Percentiles rank a stretch among this genome's conserved stretches.
These are phyloP conservation scores for Dothideomycetes sp. DNA, from an alignment of 2,329 filamentous ascomycete genomes.

Conservation along the genomic window DNA sequence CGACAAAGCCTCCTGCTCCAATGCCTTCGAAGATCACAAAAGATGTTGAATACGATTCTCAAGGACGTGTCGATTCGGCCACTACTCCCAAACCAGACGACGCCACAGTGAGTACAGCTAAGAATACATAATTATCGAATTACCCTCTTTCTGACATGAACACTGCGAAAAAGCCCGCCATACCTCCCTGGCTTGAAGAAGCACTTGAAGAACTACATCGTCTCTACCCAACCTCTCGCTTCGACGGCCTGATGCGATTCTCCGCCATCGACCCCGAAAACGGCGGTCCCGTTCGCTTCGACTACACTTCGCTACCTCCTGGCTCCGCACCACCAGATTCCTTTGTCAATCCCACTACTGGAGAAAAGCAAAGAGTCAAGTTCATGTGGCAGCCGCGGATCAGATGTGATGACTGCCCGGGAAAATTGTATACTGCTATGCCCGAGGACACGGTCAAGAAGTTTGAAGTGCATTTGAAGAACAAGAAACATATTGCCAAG, in stretches of 20 bases:
- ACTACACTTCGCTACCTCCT: slow-evolving; percentile 28
- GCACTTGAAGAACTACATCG: slow-evolving; percentile 64
- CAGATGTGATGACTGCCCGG: slow-evolving; percentile 82
- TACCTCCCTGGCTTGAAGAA: slow-evolving; percentile 73
- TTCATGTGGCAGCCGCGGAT: slow-evolving; percentile 84
- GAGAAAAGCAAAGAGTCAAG: slow-evolving; percentile 47
- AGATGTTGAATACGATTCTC: slow-evolving; percentile 22
- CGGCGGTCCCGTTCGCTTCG: slow-evolving; percentile 51
- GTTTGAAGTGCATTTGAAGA: slow-evolving; percentile 87
- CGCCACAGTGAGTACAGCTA: slow-evolving; percentile 49
- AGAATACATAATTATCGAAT: slow-evolving; percentile 20
- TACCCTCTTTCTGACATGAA: slow-evolving; percentile 10
- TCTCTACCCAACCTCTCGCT: slow-evolving; percentile 68
- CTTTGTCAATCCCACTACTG: slow-evolving; percentile 38
- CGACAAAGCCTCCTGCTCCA: slow-evolving; percentile 17
- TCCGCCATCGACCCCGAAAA: slow-evolving; percentile 67
- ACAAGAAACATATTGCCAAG: slow-evolving; percentile 53
- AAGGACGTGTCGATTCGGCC: slow-evolving; percentile 58
- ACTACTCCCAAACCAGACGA: slow-evolving; percentile 51
- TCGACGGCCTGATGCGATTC: slow-evolving; percentile 88
- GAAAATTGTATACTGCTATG: slow-evolving; percentile 86
- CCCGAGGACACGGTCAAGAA: slow-evolving; percentile 78
- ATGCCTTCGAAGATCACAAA: slow-evolving; percentile 22
- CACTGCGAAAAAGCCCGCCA: slow-evolving; percentile 65
- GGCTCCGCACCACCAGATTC: slow-evolving; percentile 43